Evolutionary conservation across 768 basidiomycete species (phyloP).

Genomic region (Leccinum pellstonianum): DNA sequence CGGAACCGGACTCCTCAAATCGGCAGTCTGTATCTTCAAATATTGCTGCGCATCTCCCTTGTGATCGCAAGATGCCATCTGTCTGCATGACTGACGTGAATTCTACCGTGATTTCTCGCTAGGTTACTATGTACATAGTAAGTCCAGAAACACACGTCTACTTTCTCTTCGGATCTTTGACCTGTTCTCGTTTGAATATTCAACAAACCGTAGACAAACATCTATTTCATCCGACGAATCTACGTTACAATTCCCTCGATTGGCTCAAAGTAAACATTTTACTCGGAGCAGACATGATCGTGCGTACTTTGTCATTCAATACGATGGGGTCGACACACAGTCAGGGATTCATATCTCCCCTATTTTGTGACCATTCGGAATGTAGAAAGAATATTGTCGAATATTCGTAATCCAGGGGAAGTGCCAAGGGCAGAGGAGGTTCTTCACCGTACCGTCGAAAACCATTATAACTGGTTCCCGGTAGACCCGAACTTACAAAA

Average conservation of each 20-base stretch:
- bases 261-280: conserved; percentile 38
- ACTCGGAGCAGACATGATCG: conserved; percentile 47
- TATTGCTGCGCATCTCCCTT: background rate
- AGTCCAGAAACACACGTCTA: conserved; percentile 25
- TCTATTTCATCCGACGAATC: conserved; percentile 40
- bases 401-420: conserved; percentile 15
- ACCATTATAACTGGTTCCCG: conserved; percentile 28
- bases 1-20: conserved; percentile 55
- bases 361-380: conserved; percentile 47
- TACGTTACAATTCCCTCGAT: conserved; percentile 52
- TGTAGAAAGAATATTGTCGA: conserved; percentile 22
- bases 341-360: conserved; percentile 44
- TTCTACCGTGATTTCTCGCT: conserved; percentile 59
- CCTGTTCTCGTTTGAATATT: background rate
- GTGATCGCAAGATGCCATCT: conserved; percentile 9
- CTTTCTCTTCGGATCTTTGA: background rate
- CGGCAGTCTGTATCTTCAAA: conserved; percentile 44
- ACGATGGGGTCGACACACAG: background rate
- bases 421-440: conserved; percentile 30
- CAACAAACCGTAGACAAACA: conserved; percentile 48
- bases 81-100: conserved; percentile 66
- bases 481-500: conserved; percentile 38
- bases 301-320: conserved; percentile 23
- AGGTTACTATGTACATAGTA: conserved; percentile 60
- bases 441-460: conserved; percentile 3